Conservation (phyloP, 495 filamentous ascomycete genomes). For the Ascodesmis nigricans region DNA sequence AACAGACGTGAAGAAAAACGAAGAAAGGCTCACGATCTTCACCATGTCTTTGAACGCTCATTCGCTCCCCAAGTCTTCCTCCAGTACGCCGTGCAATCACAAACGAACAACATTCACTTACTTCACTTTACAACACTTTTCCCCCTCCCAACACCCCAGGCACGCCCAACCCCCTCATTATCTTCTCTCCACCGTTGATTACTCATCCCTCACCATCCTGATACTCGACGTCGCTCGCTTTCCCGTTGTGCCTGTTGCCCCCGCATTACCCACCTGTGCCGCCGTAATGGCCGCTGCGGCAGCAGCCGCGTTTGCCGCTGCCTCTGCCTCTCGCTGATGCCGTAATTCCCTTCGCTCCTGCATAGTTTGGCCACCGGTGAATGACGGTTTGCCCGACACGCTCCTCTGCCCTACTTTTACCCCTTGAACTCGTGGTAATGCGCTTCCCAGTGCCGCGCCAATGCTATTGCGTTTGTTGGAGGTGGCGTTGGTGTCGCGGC, state of each 20-base stretch:
- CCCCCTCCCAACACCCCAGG: neutral
- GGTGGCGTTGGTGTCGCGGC: conserved; percentile 4
- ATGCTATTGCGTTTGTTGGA: conserved; percentile 14
- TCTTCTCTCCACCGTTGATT: conserved; percentile 7
- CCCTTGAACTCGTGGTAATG: conserved; percentile 14
- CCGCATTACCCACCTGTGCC: too few relatives aligned
- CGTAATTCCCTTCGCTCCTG: conserved; percentile 13
- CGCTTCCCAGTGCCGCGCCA: conserved; percentile 9
- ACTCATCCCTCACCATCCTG: conserved; percentile 15
- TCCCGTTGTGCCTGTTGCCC: too few relatives aligned
- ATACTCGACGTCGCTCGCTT: conserved; percentile 14
- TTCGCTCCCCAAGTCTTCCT: conserved; percentile 1
- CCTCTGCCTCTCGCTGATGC: too few relatives aligned
- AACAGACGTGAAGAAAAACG: neutral
- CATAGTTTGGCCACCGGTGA: conserved; percentile 11
- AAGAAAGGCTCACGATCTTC: neutral
- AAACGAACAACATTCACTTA: conserved; percentile 1
- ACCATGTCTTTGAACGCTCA: neutral
- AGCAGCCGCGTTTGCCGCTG: too few relatives aligned
- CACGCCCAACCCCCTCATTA: conserved; percentile 1
- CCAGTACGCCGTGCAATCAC: neutral
- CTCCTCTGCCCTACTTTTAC: conserved; percentile 10
- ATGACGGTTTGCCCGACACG: conserved; percentile 15
- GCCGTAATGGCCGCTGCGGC: too few relatives aligned
- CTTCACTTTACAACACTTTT: conserved; percentile 1